Percentiles rank a stretch among this genome's conserved stretches.
phyloP scores from a whole-genome alignment of 768 basidiomycete species.

The Pisolithus sp. region DNA sequence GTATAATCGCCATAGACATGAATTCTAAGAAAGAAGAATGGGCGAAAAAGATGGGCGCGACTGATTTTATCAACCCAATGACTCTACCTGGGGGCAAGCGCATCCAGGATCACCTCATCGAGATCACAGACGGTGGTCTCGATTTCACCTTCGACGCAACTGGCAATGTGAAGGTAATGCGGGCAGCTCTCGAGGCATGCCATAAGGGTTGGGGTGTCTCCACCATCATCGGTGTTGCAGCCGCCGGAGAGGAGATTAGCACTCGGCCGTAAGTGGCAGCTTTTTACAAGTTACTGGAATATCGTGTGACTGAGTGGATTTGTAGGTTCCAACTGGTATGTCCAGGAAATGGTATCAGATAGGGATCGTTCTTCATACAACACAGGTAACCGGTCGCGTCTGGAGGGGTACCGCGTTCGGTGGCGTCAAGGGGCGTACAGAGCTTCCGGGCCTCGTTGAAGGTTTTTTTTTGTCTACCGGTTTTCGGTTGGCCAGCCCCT shows the following conservation, averaged over 20 bases:
- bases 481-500: background rate
- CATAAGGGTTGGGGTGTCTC: slow-evolving; percentile 99
- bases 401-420: slow-evolving; percentile 98
- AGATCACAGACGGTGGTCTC: slow-evolving; percentile 92
- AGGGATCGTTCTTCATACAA: background rate
- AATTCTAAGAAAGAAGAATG: slow-evolving; percentile 82
- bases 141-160: slow-evolving; percentile 98
- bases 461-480: slow-evolving; percentile 37
- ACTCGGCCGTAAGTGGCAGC: slow-evolving; percentile 65
- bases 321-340: slow-evolving; percentile 46
- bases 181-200: slow-evolving; percentile 93
- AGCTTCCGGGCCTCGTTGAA: slow-evolving; percentile 89
- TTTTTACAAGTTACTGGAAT: background rate
- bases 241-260: slow-evolving; percentile 91
- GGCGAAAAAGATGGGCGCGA: slow-evolving; percentile 91
- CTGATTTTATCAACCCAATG: slow-evolving; percentile 86
- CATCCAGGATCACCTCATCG: slow-evolving; percentile 85
- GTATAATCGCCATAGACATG: slow-evolving; percentile 89
- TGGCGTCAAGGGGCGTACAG: slow-evolving; percentile 95
- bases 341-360: background rate
- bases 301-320: slow-evolving; percentile 11
- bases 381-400: slow-evolving; percentile 75
- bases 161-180: slow-evolving; percentile 93
- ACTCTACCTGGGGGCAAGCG: slow-evolving; percentile 68
- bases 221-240: slow-evolving; percentile 94